Evolutionary conservation across 202 grass and related monocot genomes (phyloP).

Genomic region (Zoysia matrella): DNA sequence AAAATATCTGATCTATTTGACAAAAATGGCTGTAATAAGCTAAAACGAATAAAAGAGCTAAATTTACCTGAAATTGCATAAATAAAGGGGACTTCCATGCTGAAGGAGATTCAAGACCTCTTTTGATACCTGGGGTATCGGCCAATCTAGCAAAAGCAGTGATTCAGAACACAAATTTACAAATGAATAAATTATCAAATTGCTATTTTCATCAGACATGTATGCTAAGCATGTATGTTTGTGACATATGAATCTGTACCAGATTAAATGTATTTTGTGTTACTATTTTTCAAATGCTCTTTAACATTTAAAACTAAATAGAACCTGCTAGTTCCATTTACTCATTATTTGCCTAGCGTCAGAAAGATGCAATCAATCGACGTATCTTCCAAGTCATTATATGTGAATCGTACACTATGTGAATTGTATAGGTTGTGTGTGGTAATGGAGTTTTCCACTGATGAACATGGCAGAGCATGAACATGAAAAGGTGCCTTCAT

Average conservation of each 20-base stretch:
- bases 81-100: conserved; percentile 35
- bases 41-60: not conserved
- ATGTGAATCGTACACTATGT: conserved; percentile 14
- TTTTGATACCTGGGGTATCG: conserved; percentile 89
- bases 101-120: conserved; percentile 85
- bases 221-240: not conserved
- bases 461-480: conserved; percentile 6
- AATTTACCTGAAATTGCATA: conserved; percentile 62
- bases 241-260: not conserved
- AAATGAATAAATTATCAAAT: conserved; percentile 18
- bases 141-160: conserved; percentile 69
- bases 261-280: not conserved
- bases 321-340: not conserved
- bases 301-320: conserved; percentile 20
- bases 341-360: conserved; percentile 2
- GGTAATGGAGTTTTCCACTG: conserved; percentile 7
- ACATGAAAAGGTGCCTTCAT: not conserved
- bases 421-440: conserved; percentile 11
- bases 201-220: conserved; percentile 1
- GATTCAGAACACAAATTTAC: conserved; percentile 22
- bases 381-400: conserved; percentile 1
- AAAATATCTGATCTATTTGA: not conserved
- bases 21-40: conserved; percentile 7
- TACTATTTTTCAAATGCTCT: conserved; percentile 18
- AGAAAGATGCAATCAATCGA: conserved; percentile 1